Conservation (phyloP, 2,329 filamentous ascomycete genomes). For the Penicillium sp. region DNA sequence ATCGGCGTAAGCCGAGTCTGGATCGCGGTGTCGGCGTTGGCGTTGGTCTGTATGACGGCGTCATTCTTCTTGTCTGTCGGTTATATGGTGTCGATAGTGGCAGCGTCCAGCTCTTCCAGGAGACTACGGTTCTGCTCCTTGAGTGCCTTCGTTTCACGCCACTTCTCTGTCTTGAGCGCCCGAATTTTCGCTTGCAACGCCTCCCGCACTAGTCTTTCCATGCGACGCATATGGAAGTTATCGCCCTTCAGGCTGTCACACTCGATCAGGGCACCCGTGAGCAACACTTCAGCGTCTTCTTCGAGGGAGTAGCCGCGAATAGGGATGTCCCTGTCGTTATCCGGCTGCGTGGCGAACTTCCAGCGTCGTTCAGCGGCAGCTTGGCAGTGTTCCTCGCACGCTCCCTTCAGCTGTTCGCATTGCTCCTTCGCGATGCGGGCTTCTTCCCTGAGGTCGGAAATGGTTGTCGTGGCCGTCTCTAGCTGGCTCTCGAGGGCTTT, state of each 20-base stretch:
- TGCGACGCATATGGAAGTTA: too few relatives aligned
- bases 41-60: background rate
- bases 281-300: background rate
- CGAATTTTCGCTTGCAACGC: too few relatives aligned
- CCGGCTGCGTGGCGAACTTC: background rate
- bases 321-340: background rate
- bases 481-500: background rate
- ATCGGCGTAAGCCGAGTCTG: background rate
- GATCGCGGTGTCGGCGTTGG: background rate
- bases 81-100: background rate
- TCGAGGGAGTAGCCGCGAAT: background rate
- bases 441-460: background rate
- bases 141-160: too few relatives aligned
- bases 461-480: background rate
- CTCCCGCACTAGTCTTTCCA: too few relatives aligned
- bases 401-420: background rate
- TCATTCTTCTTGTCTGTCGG: constrained; percentile 1
- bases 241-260: background rate
- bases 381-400: background rate
- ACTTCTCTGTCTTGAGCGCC: too few relatives aligned
- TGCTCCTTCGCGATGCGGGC: background rate
- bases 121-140: too few relatives aligned
- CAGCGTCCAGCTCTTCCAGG: too few relatives aligned
- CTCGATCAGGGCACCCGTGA: background rate
- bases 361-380: background rate